phyloP scores from a whole-genome alignment of 1,284 basidiomycete species.

The Omphalotus olearius region DNA sequence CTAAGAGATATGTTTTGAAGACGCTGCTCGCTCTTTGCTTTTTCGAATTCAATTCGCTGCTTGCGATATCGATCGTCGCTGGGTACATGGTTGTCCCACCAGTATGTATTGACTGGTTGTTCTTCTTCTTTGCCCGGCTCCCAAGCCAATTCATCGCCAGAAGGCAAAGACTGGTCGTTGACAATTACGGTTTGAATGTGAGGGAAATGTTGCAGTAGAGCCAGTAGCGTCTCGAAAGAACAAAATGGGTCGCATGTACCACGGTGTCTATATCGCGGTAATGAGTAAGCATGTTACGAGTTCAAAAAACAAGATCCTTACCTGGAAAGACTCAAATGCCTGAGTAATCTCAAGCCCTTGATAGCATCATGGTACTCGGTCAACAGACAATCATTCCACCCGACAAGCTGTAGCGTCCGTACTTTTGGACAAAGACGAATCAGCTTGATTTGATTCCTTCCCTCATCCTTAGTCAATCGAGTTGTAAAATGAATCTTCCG shows the following conservation, averaged over 20 bases:
- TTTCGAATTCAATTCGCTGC: neutral
- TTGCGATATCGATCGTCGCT: neutral
- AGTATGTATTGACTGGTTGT: neutral
- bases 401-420: neutral
- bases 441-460: neutral
- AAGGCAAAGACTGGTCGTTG: neutral
- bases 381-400: neutral
- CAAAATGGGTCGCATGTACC: neutral
- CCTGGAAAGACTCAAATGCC: neutral
- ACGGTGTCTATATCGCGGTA: neutral
- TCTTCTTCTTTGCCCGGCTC: neutral
- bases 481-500: neutral
- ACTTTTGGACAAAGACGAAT: neutral
- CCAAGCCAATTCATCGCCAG: neutral
- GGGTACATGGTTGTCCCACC: neutral
- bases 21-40: neutral
- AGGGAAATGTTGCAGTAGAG: neutral
- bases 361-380: neutral
- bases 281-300: neutral
- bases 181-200: neutral
- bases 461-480: neutral
- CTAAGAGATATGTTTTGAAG: neutral
- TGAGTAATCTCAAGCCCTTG: neutral
- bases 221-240: neutral
- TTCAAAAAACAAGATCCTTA: neutral